Conservation (phyloP, 306 rosid species). For the Rosa lucieae region DNA sequence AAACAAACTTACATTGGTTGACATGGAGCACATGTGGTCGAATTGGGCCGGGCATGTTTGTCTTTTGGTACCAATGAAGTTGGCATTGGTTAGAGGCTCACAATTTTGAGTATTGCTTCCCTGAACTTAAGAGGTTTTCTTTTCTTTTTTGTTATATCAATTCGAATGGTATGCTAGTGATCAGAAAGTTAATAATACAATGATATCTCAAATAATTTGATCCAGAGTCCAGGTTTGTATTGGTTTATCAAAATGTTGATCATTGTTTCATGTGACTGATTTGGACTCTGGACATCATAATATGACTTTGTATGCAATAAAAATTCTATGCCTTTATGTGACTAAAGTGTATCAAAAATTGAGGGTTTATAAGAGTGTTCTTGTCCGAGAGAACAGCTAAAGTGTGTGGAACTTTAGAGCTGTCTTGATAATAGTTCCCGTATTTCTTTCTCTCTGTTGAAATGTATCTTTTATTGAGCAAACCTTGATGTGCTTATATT, state of each 20-base stretch:
- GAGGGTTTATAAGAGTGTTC: neutral
- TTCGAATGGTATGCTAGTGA: neutral
- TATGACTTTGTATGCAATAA: neutral
- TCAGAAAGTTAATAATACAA: neutral
- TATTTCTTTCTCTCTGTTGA: neutral
- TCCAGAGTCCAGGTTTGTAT: neutral
- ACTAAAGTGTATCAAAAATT: neutral
- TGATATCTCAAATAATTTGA: neutral
- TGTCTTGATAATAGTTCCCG: neutral
- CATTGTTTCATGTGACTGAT: neutral
- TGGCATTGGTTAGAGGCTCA: neutral
- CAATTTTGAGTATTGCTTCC: neutral
- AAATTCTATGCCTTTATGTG: neutral
- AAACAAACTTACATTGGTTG: neutral
- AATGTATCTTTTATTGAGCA: neutral
- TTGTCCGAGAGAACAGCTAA: neutral
- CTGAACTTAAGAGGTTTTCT: neutral
- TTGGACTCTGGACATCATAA: neutral
- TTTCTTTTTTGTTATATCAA: neutral
- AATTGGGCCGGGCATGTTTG: neutral
- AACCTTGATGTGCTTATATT: conserved; percentile 6
- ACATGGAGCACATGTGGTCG: neutral
- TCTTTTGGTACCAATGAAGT: neutral
- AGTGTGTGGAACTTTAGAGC: neutral
- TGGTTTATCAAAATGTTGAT: neutral